Base-by-base conservation (phyloP, 257 asterid genomes). In the Capsicum pubescens region DNA sequence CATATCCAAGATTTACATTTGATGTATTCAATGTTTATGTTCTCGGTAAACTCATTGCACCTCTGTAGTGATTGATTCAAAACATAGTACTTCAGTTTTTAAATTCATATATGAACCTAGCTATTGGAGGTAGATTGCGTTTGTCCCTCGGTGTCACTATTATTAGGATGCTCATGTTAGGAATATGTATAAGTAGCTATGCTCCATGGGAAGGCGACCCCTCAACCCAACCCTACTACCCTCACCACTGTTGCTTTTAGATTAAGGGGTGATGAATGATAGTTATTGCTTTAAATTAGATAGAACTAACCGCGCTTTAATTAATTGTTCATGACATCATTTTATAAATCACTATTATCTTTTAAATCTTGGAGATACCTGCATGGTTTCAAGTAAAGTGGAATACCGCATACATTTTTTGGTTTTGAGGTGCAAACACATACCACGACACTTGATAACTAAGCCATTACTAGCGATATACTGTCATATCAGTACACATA, bases 341-440 rank as follows among this genome's bases (percentile, higher is more conserved):
- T 7, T 48, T 74, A 63, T 13, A 64, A 61, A 52, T 44, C 63
- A 52, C 46, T 76, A 52, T 8, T 26, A 26, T 21, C 14, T 74
- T 52, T 50, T 52, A 21, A 39, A 8, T 52, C 21, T 76, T 52
- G 7, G 21, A 14, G 2, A 50, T 52, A 76, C 81, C 12, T 52
- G 81, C 81, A 76, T 76, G 81, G 81, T 76, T 76, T 76, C 7
- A 52, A 6, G 81, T 52, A 26, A 52, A 50, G 14, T 50, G 48
- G 63, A 76, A 76, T 19, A 52, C 46, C 14, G 21, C 58, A 74
- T 48, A 19, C 61, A 74, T 52, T 74, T 21, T 19, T 52, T 52
- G 5, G 15, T 13, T 9, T 4, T 76, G 42, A 26, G 42, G 26
- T 76, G 54, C 32, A 69, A 69, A 39, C 13, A 36, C 9, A 69